Percentiles rank a stretch among this genome's conserved stretches.
These are phyloP conservation scores for Candida peoriensis DNA, from an alignment of 805 yeast species.

Conservation along the genomic window DNA sequence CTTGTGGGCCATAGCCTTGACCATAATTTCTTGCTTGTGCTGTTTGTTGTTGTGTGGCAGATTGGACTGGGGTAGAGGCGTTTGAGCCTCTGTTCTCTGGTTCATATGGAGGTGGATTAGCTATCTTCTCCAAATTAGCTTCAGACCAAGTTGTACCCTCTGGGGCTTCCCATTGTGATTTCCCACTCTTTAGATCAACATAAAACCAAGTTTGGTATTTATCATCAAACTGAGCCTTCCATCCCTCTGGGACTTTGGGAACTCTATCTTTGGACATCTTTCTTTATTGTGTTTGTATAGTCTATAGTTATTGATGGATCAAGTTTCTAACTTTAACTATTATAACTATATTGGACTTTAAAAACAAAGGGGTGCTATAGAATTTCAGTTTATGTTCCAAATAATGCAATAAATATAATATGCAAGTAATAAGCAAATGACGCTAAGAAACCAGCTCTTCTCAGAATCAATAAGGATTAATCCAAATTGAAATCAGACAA, in stretches of 20 bases:
- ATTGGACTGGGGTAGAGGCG: constrained; percentile 11
- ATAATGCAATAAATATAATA: too few species aligned
- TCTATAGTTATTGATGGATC: neutral
- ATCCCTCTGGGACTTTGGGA: constrained; percentile 60
- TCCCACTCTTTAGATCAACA: constrained; percentile 65
- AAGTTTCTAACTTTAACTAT: too few species aligned
- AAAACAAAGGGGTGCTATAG: too few species aligned
- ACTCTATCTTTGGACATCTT: constrained; percentile 21
- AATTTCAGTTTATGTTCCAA: too few species aligned
- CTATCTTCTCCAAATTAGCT: constrained; percentile 16
- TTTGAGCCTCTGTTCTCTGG: constrained; percentile 16
- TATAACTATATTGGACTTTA: too few species aligned
- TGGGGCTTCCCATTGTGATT: constrained; percentile 92
- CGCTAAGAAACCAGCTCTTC: too few species aligned
- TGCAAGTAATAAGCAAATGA: too few species aligned
- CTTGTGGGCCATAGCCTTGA: constrained; percentile 8
- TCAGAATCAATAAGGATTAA: too few species aligned
- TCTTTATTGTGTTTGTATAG: constrained; percentile 1
- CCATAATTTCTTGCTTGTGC: constrained; percentile 8
- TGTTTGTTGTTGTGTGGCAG: constrained; percentile 11
- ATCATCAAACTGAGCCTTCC: constrained; percentile 72
- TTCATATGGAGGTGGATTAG: constrained; percentile 40
- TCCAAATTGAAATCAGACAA: too few species aligned
- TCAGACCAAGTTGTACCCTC: constrained; percentile 42
- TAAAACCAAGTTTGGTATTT: constrained; percentile 72